Evolutionary conservation across 768 basidiomycete genomes (phyloP).

Genomic region (Collybia nuda): DNA sequence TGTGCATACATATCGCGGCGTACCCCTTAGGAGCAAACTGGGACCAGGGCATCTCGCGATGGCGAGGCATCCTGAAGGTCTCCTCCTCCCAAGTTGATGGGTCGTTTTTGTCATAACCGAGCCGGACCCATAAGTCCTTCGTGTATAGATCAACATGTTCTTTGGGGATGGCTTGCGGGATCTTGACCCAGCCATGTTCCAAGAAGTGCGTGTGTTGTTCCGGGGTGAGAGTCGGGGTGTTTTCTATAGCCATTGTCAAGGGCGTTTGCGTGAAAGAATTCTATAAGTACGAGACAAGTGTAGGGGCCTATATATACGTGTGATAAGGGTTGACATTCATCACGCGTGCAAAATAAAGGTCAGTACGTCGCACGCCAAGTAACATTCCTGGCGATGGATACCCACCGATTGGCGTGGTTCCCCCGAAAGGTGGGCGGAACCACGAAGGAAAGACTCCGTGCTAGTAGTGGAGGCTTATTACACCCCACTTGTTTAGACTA

Average conservation of each 20-base stretch:
- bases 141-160: background rate
- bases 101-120: conserved; percentile 4
- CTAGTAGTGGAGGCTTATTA: no score
- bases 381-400: no score
- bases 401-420: no score
- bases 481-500: no score
- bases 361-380: no score
- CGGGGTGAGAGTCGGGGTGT: background rate
- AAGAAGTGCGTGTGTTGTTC: conserved; percentile 2
- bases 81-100: conserved; percentile 3
- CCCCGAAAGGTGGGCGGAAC: no score
- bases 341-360: no score
- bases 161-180: background rate
- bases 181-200: conserved; percentile 2
- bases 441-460: no score
- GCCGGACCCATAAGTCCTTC: conserved; percentile 2
- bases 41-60: conserved; percentile 2
- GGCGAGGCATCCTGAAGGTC: conserved; percentile 3
- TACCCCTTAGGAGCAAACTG: background rate
- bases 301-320: no score
- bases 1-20: conserved; percentile 2
- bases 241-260: conserved; percentile 1
- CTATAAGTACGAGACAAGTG: background rate
- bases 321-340: no score
- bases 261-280: background rate